Base-by-base conservation (phyloP, 2,329 filamentous ascomycete genomes). In the Diaporthe sp. region DNA sequence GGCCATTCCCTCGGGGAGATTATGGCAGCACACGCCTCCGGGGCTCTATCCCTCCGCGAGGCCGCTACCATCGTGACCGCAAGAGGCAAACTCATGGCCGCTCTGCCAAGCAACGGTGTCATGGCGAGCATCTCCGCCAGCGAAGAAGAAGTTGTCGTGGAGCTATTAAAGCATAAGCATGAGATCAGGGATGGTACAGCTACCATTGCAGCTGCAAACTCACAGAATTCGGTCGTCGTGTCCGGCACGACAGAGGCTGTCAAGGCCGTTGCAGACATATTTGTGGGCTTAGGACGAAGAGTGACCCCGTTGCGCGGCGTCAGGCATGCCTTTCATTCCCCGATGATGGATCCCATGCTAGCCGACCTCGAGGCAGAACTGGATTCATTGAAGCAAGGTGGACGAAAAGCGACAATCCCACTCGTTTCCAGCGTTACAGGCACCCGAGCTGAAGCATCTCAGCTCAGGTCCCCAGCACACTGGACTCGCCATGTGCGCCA, bases 1-100 rank as follows among this genome's bases (percentile, higher is more conserved):
- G 81, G 81, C 10, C 81, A 82, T 75, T 82, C 80, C 67, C 44
- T 82, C 28, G 81, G 81, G 10, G 81, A 84, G 77, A 72, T 83
- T 5, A 79, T 78, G 8, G 83, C 80, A 57, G 81, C 81, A 60
- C 79, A 82, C 70, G 81, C 82, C 13, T 81, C 82, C 7, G 83
- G 83, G 37, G 74, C 84, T 53, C 71, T 84, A 31, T 77, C 81
- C 65, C 77, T 84, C 25, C 15, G 78, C 8, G 81, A 82, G 71
- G 83, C 82, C n/a, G 83, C 82, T 58, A 78, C 78, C 49, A 73
- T 84, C 17, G 82, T 84, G 22, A 78, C 78, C 37, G 80, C 80
- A 65, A 82, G 83, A 25, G 81, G 82, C 65, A 80, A 80, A 4
- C 76, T 84, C 70, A 83, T 83, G 81, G 71, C 71, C 13, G 71